phyloP scores from a whole-genome alignment of 106 monocot genomes.

The Posidonia australis region DNA sequence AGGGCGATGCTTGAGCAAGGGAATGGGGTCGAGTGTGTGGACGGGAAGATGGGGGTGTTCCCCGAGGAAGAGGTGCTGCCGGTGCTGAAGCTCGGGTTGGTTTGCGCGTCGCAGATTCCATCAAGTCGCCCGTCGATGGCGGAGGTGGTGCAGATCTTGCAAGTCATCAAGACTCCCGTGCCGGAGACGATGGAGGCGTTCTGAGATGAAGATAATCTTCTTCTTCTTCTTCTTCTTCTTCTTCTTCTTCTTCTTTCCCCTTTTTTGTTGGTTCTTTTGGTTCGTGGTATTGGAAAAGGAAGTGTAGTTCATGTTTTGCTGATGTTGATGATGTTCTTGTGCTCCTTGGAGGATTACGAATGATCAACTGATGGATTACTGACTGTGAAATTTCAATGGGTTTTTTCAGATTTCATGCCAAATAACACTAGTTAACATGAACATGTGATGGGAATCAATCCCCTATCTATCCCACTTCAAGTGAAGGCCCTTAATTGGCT shows the following conservation, averaged over 20 bases:
- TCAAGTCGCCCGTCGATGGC: slow-evolving; percentile 93
- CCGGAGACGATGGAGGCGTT: slow-evolving; percentile 36
- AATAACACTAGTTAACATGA: no score
- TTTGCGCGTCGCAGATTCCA: slow-evolving; percentile 87
- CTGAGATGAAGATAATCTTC: not conserved
- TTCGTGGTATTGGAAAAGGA: no score
- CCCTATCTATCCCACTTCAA: no score
- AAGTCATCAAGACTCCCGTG: slow-evolving; percentile 84
- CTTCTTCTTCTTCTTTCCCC: not conserved
- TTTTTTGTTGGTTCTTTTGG: not conserved
- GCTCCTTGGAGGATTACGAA: no score
- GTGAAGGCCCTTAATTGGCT: no score
- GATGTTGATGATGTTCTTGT: no score
- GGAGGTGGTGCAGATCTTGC: slow-evolving; percentile 88
- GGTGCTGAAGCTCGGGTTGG: slow-evolving; percentile 78
- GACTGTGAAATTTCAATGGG: no score
- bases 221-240: not conserved
- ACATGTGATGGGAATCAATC: no score
- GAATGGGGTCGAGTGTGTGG: slow-evolving; percentile 53
- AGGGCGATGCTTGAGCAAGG: slow-evolving; percentile 60
- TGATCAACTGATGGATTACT: no score
- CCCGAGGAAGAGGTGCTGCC: slow-evolving; percentile 95
- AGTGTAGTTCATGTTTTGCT: no score
- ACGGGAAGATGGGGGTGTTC: slow-evolving; percentile 51
- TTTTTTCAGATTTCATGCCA: no score